Evolutionary conservation across 129 eudicot species (phyloP), one percentile per base, ranked within the genome.

Genomic region (Escallonia rubra): DNA sequence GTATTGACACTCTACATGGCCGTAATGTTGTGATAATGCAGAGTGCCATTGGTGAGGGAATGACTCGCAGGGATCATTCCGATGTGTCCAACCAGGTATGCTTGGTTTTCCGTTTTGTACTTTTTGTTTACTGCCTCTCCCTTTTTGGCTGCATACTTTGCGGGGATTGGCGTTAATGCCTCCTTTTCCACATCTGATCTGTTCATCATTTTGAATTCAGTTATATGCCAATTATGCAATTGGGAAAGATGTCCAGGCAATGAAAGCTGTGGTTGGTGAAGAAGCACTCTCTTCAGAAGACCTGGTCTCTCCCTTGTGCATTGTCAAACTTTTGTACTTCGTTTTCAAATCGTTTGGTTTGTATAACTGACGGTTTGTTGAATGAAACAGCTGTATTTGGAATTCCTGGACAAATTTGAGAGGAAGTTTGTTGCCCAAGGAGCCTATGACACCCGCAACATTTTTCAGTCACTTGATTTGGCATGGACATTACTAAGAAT

Each of bases 1-100:
- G 52, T 6, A 6, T 43, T 15, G 46, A 63, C 65, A 53, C 66
- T 43, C 15, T 64, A 56, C 46, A 54, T 43, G 23, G 65, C 47
- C 12, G 63, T 16, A 52, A 3, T 14, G 10, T 46, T 72, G 66
- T 74, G 53, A 43, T 72, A 65, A 71, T 76, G 79, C 85, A 91
- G 96, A 92, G 98, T 89, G 96, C 97, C 68, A 91, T 91, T 77
- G 97, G 97, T 79, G 97, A 91, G 81, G 97, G 97, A 11, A 91
- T 91, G 97, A 91, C 97, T 64, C 96, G 97, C 50, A 77, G 78
- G 79, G 97, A 91, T 74, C 97, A 91, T 81, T 81, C 97, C 59
- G 97, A 91, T 73, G 97, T 91, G 70, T 91, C 97, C 65, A 91
- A 91, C 79, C 97, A 91, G 96, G 97, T 87, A 61, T 68, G 43